These are phyloP conservation scores for Brassica juncea DNA, from an alignment of 345 rosid genomes.

Conservation along the genomic window DNA sequence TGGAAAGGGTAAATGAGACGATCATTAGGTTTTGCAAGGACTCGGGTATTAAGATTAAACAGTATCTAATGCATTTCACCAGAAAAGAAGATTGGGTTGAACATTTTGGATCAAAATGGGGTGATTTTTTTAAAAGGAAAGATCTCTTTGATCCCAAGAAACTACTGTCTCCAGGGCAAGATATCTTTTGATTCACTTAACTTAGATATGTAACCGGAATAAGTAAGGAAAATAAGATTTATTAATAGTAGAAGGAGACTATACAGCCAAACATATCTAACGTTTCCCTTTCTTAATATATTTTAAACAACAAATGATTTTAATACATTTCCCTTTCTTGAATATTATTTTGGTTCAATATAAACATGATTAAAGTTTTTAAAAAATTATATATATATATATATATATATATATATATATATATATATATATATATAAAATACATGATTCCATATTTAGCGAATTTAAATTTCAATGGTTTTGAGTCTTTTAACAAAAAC, in stretches of 20 bases:
- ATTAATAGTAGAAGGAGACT: background rate
- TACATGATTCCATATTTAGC: background rate
- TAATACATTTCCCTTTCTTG: background rate
- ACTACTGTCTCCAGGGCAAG: conserved; percentile 81
- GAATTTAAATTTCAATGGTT: background rate
- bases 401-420: too few relatives aligned
- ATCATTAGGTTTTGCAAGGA: conserved; percentile 57
- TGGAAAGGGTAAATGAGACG: conserved; percentile 55
- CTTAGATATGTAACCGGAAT: background rate
- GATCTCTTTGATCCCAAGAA: conserved; percentile 71
- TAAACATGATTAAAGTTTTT: background rate
- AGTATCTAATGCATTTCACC: conserved; percentile 61
- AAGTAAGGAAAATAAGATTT: background rate
- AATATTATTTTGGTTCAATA: background rate
- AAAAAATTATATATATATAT: too few relatives aligned
- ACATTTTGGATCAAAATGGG: conserved; percentile 87
- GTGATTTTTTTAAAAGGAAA: conserved; percentile 50
- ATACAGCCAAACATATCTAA: background rate
- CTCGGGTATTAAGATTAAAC: conserved; percentile 57
- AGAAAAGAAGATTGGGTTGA: conserved; percentile 58
- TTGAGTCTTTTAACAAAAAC: background rate
- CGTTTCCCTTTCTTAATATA: background rate
- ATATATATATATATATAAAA: background rate
- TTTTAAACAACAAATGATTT: background rate
- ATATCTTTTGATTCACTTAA: conserved; percentile 48